A percentile compares a stretch with the other conserved stretches of the same genome.
Evolutionary conservation across 495 filamentous ascomycete species (phyloP).

Genomic region (Aspergillus carlsbadensis): DNA sequence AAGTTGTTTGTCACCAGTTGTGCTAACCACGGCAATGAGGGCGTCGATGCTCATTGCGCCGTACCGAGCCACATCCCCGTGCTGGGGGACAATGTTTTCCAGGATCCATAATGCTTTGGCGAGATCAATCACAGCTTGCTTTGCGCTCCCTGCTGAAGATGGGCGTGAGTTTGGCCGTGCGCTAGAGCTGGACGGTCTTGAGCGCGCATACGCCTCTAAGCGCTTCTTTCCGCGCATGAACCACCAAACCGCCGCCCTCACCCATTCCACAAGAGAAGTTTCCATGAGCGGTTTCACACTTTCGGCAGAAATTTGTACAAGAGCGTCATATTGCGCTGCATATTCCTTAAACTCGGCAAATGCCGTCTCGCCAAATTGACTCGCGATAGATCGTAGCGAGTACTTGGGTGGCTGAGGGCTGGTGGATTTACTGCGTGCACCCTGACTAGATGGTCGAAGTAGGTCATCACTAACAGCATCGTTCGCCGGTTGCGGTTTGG

Average conservation of each 20-base stretch:
- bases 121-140: constrained; percentile 75
- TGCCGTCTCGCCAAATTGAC: constrained; percentile 58
- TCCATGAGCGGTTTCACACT: constrained; percentile 60
- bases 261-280: constrained; percentile 61
- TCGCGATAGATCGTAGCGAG: constrained; percentile 40
- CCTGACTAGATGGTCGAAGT: constrained; percentile 20
- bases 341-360: constrained; percentile 65
- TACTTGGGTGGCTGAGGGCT: constrained; percentile 39
- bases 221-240: constrained; percentile 73
- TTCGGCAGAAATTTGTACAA: constrained; percentile 72
- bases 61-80: constrained; percentile 51
- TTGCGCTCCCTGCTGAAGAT: constrained; percentile 24
- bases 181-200: constrained; percentile 48
- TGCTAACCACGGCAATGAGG: constrained; percentile 40
- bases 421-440: constrained; percentile 23
- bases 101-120: constrained; percentile 82
- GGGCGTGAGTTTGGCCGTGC: constrained; percentile 18
- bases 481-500: constrained; percentile 12
- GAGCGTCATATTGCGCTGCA: constrained; percentile 62
- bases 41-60: constrained; percentile 46
- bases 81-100: constrained; percentile 57
- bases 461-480: constrained; percentile 6
- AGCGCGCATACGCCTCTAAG: constrained; percentile 68
- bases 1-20: constrained; percentile 47
- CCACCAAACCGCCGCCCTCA: constrained; percentile 80